phyloP scores from a whole-genome alignment of 2,329 filamentous ascomycete species.

The Cadophora gregata region DNA sequence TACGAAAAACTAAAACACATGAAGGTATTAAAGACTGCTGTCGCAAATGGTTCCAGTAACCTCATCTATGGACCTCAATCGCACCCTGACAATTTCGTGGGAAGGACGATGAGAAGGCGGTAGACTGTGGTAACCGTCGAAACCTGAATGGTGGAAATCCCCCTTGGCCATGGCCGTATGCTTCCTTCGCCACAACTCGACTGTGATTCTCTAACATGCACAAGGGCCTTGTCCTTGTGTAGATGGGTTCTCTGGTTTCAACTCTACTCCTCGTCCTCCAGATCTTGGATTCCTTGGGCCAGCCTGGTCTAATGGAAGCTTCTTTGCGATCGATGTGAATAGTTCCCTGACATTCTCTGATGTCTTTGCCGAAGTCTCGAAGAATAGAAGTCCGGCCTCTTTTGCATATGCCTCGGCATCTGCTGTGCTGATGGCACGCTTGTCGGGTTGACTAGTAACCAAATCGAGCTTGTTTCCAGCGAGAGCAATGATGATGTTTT shows the following conservation, averaged over 20 bases:
- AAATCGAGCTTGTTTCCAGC: conserved; percentile 98
- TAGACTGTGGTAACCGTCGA: conserved; percentile 27
- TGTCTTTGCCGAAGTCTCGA: conserved; percentile 98
- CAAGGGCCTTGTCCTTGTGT: conserved; percentile 65
- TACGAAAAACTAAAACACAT: conserved; percentile 40
- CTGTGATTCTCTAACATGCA: conserved; percentile 59
- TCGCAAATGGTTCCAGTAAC: conserved; percentile 35
- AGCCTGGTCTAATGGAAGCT: conserved; percentile 92
- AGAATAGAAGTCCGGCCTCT: conserved; percentile 94
- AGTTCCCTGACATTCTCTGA: conserved; percentile 94
- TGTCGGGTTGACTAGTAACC: conserved; percentile 92
- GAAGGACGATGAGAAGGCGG: conserved; percentile 28
- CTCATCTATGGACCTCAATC: conserved; percentile 34
- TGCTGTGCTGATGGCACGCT: conserved; percentile 85
- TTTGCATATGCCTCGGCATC: conserved; percentile 95
- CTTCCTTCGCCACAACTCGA: conserved; percentile 30
- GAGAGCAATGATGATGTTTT: conserved; percentile 98
- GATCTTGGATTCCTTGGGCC: conserved; percentile 85
- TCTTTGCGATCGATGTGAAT: conserved; percentile 98
- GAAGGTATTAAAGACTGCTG: conserved; percentile 45
- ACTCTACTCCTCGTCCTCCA: conserved; percentile 65
- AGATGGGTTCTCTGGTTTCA: conserved; percentile 60
- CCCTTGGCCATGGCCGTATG: conserved; percentile 28
- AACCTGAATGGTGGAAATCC: conserved; percentile 27
- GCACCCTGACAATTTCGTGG: conserved; percentile 33